Conservation (phyloP, 257 asterid species). For the Solanum gandarillasii region DNA sequence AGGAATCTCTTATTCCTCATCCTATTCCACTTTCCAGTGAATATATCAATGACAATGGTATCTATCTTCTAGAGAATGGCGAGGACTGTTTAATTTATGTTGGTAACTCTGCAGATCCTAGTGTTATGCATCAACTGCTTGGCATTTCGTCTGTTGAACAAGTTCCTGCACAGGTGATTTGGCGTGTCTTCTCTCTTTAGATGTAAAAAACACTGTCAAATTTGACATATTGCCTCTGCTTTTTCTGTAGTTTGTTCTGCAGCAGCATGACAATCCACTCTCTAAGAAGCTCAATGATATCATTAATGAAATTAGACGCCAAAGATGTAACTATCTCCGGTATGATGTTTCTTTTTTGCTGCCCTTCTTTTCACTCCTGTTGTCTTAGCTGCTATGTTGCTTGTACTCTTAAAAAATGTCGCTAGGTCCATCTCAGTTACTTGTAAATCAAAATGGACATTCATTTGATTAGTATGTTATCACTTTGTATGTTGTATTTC, state of each 20-base stretch:
- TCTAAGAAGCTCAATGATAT: constrained; percentile 78
- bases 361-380: neutral
- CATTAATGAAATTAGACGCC: constrained; percentile 86
- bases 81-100: constrained; percentile 76
- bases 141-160: constrained; percentile 72
- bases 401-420: neutral
- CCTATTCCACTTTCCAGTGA: constrained; percentile 72
- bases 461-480: neutral
- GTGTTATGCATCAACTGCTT: constrained; percentile 45
- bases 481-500: neutral
- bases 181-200: neutral
- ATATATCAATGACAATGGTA: constrained; percentile 56
- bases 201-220: neutral
- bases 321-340: constrained; percentile 89
- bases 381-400: neutral
- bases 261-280: constrained; percentile 69
- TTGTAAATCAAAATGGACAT: neutral
- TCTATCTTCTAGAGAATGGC: constrained; percentile 94
- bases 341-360: constrained; percentile 9
- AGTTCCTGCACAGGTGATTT: constrained; percentile 58
- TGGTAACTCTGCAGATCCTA: constrained; percentile 50
- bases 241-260: constrained; percentile 54
- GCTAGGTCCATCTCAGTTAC: neutral
- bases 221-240: neutral
- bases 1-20: constrained; percentile 51